These are phyloP conservation scores for Nyssa sinensis DNA, from an alignment of 148 eudicot species.

Conservation along the genomic window DNA sequence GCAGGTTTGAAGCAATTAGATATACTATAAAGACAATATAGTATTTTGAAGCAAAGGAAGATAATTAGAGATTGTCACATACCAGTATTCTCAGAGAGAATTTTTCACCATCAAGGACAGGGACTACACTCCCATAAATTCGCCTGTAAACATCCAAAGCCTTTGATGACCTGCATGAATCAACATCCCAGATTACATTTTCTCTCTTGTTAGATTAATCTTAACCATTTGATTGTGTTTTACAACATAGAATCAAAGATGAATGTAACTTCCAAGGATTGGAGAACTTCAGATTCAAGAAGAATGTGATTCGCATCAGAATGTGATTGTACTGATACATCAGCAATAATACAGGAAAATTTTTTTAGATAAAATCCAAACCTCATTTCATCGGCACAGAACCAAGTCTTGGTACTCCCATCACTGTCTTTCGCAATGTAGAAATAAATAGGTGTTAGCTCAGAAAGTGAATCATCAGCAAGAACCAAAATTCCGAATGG, in stretches of 20 bases:
- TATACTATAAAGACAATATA: too few relatives aligned
- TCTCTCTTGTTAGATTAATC: too few relatives aligned
- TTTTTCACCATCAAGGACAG: constrained; percentile 68
- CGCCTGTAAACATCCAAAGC: constrained; percentile 55
- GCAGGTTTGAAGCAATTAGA: too few relatives aligned
- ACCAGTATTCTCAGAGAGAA: constrained; percentile 69
- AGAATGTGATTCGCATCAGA: too few relatives aligned
- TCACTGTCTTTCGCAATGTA: constrained; percentile 60
- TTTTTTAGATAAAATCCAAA: neutral
- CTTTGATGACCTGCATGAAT: constrained; percentile 54
- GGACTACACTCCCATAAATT: constrained; percentile 67
- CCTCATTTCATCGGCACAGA: constrained; percentile 90
- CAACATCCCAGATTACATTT: neutral
- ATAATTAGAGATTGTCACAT: constrained; percentile 24
- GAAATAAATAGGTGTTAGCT: constrained; percentile 81
- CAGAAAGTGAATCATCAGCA: constrained; percentile 64
- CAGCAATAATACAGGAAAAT: neutral
- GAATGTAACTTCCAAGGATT: too few relatives aligned
- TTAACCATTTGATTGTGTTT: too few relatives aligned
- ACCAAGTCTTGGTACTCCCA: constrained; percentile 55
- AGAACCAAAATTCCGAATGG: constrained; percentile 89
- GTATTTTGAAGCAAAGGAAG: too few relatives aligned
- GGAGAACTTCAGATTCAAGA: too few relatives aligned
- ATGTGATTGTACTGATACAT: too few relatives aligned
- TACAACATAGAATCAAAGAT: too few relatives aligned